These are phyloP conservation scores for Helotiales sp. DNA, from an alignment of 2,329 filamentous ascomycete species.

Conservation along the genomic window DNA sequence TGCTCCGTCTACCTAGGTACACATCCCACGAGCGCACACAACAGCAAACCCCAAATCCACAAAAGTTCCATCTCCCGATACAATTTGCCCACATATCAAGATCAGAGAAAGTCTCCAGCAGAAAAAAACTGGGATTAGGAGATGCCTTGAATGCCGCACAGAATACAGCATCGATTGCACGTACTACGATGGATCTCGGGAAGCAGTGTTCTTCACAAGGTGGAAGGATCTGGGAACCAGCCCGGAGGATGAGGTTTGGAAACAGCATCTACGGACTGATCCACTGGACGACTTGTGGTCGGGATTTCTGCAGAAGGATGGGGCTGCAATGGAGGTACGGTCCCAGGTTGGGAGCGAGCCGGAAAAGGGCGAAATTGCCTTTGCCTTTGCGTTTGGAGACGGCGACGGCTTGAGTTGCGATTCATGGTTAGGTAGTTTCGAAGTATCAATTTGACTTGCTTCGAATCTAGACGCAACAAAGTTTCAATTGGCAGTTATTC, in stretches of 20 bases:
- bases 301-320: neutral
- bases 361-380: conserved; percentile 8
- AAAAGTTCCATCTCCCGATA: too few species aligned
- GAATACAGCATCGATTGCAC: conserved; percentile 26
- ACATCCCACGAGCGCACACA: too few species aligned
- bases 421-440: conserved; percentile 17
- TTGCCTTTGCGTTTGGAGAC: conserved; percentile 20
- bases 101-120: neutral
- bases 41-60: too few species aligned
- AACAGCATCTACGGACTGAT: conserved; percentile 15
- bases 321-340: too few species aligned
- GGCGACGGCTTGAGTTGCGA: conserved; percentile 19
- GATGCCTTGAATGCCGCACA: conserved; percentile 19
- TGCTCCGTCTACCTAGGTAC: too few species aligned
- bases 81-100: conserved; percentile 15
- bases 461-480: too few species aligned
- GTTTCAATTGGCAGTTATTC: too few species aligned
- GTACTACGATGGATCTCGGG: conserved; percentile 12
- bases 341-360: too few species aligned
- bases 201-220: conserved; percentile 24
- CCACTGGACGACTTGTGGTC: neutral
- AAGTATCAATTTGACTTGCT: conserved; percentile 16
- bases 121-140: neutral
- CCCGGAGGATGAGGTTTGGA: conserved; percentile 22
- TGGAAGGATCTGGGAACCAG: conserved; percentile 29